phyloP scores from a whole-genome alignment of 202 grass and related monocot species.

The Cymbopogon flexuosus region DNA sequence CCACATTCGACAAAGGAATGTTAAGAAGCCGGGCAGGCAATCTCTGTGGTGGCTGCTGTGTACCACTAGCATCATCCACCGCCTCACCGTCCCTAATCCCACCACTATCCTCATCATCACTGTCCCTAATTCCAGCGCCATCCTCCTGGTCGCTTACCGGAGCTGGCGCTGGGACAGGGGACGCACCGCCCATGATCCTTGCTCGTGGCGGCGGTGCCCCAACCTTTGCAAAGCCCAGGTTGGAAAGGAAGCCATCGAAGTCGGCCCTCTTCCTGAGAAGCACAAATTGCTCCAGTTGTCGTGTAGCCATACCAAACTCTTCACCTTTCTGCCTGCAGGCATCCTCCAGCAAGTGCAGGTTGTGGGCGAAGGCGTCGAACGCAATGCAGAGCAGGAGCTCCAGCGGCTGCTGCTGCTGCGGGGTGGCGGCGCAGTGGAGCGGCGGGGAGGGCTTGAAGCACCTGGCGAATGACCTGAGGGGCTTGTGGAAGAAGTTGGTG shows the following conservation, averaged over 20 bases:
- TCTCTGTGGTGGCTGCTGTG: constrained; percentile 35
- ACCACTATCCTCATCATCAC: constrained; percentile 19
- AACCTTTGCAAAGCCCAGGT: constrained; percentile 68
- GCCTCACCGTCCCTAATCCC: constrained; percentile 33
- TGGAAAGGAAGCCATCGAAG: constrained; percentile 82
- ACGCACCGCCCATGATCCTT: constrained; percentile 29
- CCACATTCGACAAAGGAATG: constrained; percentile 85
- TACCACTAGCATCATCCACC: constrained; percentile 7
- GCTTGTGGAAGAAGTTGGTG: constrained; percentile 59
- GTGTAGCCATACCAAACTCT: constrained; percentile 23
- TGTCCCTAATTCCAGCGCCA: constrained; percentile 11
- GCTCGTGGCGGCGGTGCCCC: constrained; percentile 36
- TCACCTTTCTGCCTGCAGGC: constrained; percentile 40
- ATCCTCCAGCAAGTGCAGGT: constrained; percentile 46
- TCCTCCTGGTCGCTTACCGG: constrained; percentile 24
- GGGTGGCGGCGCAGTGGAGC: constrained; percentile 20
- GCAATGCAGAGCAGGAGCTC: constrained; percentile 77
- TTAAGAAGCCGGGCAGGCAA: constrained; percentile 60
- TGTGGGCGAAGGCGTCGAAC: constrained; percentile 61
- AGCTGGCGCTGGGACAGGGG: constrained; percentile 14
- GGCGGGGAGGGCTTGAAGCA: constrained; percentile 42
- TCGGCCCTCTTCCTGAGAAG: constrained; percentile 57
- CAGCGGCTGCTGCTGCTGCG: constrained; percentile 22
- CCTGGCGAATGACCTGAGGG: constrained; percentile 56
- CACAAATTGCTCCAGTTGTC: constrained; percentile 35